phyloP scores from a whole-genome alignment of 2,329 filamentous ascomycete genomes.

The Tolypocladium inflatum region DNA sequence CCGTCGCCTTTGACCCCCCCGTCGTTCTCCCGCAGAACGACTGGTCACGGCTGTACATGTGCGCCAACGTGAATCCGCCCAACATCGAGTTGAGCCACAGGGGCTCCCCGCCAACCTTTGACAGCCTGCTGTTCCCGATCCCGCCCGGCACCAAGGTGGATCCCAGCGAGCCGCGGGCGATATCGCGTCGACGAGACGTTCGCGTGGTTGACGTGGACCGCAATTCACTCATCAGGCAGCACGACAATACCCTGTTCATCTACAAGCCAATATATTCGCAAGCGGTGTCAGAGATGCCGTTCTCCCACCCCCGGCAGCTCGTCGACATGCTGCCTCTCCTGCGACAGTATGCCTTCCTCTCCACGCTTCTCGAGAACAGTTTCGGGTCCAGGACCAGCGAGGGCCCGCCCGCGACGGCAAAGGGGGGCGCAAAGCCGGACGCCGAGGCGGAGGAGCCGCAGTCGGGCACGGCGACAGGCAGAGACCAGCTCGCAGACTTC shows the following conservation, averaged over 20 bases:
- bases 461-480: conserved; percentile 14
- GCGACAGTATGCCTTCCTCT: conserved; percentile 66
- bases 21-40: conserved; percentile 58
- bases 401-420: neutral
- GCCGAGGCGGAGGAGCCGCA: neutral
- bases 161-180: conserved; percentile 46
- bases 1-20: conserved; percentile 65
- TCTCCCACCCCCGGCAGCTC: conserved; percentile 70
- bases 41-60: conserved; percentile 52
- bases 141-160: conserved; percentile 39
- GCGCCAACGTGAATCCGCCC: conserved; percentile 37
- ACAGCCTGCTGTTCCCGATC: conserved; percentile 48
- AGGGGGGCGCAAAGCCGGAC: conserved; percentile 3
- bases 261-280: conserved; percentile 66
- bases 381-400: conserved; percentile 35
- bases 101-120: conserved; percentile 37
- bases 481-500: conserved; percentile 23
- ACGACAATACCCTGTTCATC: conserved; percentile 56
- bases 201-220: conserved; percentile 26
- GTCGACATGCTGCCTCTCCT: conserved; percentile 63
- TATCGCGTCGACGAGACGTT: conserved; percentile 39
- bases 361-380: conserved; percentile 51
- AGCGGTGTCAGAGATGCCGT: conserved; percentile 57
- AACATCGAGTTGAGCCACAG: conserved; percentile 21
- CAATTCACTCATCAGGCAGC: conserved; percentile 22